These are phyloP conservation scores for Onygenales sp. DNA, from an alignment of 2,329 filamentous ascomycete genomes.

Conservation along the genomic window DNA sequence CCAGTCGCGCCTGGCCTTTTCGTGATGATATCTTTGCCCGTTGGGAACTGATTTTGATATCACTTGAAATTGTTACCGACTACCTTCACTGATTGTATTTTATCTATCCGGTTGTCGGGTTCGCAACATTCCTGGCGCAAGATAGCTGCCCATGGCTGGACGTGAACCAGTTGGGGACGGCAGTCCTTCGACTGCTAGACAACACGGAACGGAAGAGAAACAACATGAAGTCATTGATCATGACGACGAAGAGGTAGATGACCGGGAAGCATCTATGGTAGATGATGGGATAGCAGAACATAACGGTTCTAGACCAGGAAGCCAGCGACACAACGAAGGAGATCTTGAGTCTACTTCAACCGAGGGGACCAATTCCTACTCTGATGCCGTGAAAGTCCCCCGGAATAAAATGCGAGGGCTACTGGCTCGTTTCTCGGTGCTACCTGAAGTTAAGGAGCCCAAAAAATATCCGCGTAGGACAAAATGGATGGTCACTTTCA, in stretches of 20 bases:
- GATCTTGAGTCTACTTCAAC: background rate
- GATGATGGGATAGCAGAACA: background rate
- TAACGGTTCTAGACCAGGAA: background rate
- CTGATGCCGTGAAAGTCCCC: constrained; percentile 38
- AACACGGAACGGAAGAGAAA: background rate
- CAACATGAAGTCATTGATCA: background rate
- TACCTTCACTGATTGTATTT: background rate
- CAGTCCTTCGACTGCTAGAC: background rate
- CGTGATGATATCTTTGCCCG: background rate
- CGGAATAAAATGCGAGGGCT: constrained; percentile 57
- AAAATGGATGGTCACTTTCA: constrained; percentile 77
- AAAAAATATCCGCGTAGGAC: constrained; percentile 61
- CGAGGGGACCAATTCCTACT: constrained; percentile 1
- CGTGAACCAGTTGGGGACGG: background rate
- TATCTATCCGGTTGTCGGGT: background rate
- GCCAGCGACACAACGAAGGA: background rate
- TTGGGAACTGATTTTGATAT: no score
- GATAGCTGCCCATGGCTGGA: background rate
- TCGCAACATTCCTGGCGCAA: background rate
- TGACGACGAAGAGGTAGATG: background rate
- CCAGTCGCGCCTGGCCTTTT: background rate
- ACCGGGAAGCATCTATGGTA: background rate
- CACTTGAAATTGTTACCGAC: no score
- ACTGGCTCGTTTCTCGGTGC: constrained; percentile 57
- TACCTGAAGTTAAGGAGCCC: constrained; percentile 71